Conservation (phyloP, 2,329 filamentous ascomycete genomes). For the Penicillium sp. region DNA sequence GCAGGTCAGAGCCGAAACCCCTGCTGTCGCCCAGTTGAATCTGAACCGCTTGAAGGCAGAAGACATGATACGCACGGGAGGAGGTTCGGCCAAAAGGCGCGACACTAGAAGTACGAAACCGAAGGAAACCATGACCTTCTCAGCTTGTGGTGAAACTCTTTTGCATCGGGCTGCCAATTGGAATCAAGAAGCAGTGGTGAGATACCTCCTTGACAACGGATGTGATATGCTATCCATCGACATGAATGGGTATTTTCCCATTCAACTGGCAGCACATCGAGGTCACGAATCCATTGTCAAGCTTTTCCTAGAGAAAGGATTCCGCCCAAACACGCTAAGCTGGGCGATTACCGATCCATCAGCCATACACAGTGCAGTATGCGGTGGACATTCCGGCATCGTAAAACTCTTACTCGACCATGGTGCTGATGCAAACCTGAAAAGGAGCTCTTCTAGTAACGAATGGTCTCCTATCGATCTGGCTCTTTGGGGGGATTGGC, state of each 20-base stretch:
- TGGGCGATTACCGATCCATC: background rate
- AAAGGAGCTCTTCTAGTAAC: background rate
- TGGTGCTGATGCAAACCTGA: background rate
- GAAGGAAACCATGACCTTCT: background rate
- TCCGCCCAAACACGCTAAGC: background rate
- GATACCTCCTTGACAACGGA: background rate
- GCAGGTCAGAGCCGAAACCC: background rate
- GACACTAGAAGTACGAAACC: background rate
- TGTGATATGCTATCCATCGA: background rate
- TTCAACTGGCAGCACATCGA: background rate
- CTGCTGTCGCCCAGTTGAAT: background rate
- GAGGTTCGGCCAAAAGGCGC: background rate
- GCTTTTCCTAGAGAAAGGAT: background rate
- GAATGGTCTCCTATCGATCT: background rate
- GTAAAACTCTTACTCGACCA: slow-evolving; percentile 1
- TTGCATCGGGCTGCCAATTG: background rate
- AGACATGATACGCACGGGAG: background rate
- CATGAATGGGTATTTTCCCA: background rate
- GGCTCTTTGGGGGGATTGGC: background rate
- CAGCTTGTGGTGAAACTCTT: background rate
- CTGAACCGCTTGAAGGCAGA: background rate
- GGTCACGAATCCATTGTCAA: background rate
- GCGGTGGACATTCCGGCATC: background rate
- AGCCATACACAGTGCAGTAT: background rate
- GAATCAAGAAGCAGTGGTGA: background rate